phyloP scores from a whole-genome alignment of 2,329 filamentous ascomycete genomes.

The Juglanconis sp. region DNA sequence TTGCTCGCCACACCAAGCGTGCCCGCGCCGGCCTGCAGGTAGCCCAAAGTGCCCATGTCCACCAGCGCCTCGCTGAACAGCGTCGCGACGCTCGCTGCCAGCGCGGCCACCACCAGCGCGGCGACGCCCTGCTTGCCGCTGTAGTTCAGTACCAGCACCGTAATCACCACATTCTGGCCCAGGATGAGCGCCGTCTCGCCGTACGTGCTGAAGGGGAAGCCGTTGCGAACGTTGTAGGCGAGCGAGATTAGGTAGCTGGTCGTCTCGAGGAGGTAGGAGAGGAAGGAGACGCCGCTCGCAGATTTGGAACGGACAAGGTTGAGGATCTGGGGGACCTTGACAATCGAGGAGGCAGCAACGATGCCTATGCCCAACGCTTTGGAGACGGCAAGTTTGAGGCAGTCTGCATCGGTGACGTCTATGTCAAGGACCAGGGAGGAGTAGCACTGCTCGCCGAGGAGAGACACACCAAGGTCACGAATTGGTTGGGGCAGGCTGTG shows the following conservation, averaged over 20 bases:
- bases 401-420: conserved; percentile 71
- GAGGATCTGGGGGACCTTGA: conserved; percentile 95
- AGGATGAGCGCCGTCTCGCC: conserved; percentile 93
- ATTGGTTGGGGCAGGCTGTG: conserved; percentile 71
- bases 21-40: conserved; percentile 81
- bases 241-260: conserved; percentile 82
- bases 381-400: conserved; percentile 84
- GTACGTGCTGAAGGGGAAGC: conserved; percentile 94
- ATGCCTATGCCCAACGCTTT: conserved; percentile 94
- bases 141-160: conserved; percentile 81
- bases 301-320: conserved; percentile 83
- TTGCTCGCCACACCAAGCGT: conserved; percentile 84
- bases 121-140: conserved; percentile 65
- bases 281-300: conserved; percentile 79
- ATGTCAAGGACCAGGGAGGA: conserved; percentile 80
- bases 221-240: conserved; percentile 86
- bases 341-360: conserved; percentile 81
- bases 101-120: conserved; percentile 72
- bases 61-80: conserved; percentile 67
- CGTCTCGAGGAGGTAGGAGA: conserved; percentile 91
- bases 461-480: conserved; percentile 69
- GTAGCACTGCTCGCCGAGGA: conserved; percentile 85
- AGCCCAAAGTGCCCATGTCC: conserved; percentile 63
- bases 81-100: conserved; percentile 66
- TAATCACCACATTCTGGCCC: conserved; percentile 87